Base-by-base conservation (phyloP, 2,329 filamentous ascomycete species). In the Penicillium italicum region DNA sequence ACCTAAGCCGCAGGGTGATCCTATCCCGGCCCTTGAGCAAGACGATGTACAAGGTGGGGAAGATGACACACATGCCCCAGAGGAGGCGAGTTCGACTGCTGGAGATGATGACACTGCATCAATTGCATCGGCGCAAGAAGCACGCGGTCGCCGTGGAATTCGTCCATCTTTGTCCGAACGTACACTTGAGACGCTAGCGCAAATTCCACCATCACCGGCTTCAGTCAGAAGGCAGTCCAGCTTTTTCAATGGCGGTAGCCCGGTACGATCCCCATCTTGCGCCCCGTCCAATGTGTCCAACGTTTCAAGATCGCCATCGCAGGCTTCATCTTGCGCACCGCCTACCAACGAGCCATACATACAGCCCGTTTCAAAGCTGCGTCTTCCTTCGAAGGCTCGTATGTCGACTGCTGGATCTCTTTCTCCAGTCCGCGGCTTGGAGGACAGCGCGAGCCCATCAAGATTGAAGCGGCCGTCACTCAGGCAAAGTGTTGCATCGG, bases 181-280 rank as follows among this genome's bases (percentile, higher is more conserved):
- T 55, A 95, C 92, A 0, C 86, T 96, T 40, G 90, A 96, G 70
- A 96, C 90, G 0, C 77, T 97, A 6, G 82, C 91, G 3, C 83
- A 85, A 44, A 77, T 96, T 30, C 89, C 91, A 0, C 85, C 89
- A 0, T 94, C 91, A 0, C 91, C 92, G 5, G 84, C 83, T 0
- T 72, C 88, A 43, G 83, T 80, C 50, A 84, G 84, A 56, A 84
- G 85, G 51, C 78, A 82, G 9, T 90, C 90, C 0, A 85, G 83
- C 53, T 91, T 96, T 71, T 94, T 89, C 68, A 85, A 85, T 46
- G 74, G 79, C 2, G 79, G 85, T n/a, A 82, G 82, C 56, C 78
- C 81, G 7, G 82, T 82, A 74, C 79, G 80, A 18, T 82, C 87
- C 5, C 66, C 90, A 72, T 61, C 88, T 76, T 78, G 87, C 76